Evolutionary conservation across 192 early-diverging fungal species (phyloP).

Genomic region (Dispira simplex): DNA sequence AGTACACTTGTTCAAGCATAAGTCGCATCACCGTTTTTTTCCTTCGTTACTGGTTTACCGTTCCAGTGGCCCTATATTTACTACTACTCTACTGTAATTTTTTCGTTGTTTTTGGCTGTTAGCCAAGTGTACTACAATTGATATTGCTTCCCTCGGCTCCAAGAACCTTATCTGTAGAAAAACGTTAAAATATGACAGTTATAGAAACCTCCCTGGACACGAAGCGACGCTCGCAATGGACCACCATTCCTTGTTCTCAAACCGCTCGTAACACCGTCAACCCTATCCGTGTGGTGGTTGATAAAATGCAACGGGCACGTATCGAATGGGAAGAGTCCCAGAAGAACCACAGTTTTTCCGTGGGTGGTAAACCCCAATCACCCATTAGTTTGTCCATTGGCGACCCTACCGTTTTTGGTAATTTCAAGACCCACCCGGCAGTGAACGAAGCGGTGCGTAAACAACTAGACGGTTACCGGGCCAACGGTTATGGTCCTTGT

Average conservation of each 20-base stretch:
- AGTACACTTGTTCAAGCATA: no score
- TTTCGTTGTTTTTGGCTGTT: no score
- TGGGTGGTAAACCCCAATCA: not conserved
- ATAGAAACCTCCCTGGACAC: not conserved
- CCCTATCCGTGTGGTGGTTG: conserved; percentile 45
- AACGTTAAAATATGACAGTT: not conserved
- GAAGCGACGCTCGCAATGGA: conserved; percentile 13
- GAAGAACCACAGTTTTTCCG: not conserved
- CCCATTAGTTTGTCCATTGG: conserved; percentile 23
- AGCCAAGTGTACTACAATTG: no score
- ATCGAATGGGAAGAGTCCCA: not conserved
- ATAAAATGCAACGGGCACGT: not conserved
- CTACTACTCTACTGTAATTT: no score
- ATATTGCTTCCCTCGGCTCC: no score
- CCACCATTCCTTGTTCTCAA: conserved; percentile 36
- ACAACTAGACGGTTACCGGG: conserved; percentile 46
- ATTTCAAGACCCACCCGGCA: conserved; percentile 62
- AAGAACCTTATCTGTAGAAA: no score
- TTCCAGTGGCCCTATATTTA: no score
- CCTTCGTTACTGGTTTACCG: no score
- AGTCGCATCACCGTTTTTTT: no score
- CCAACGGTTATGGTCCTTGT: conserved; percentile 74
- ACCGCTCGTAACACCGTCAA: conserved; percentile 63
- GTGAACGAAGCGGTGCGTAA: conserved; percentile 56
- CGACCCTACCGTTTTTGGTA: conserved; percentile 83